phyloP scores from a whole-genome alignment of 1,139 yeast genomes.

The Eremothecium sinecaudum region DNA sequence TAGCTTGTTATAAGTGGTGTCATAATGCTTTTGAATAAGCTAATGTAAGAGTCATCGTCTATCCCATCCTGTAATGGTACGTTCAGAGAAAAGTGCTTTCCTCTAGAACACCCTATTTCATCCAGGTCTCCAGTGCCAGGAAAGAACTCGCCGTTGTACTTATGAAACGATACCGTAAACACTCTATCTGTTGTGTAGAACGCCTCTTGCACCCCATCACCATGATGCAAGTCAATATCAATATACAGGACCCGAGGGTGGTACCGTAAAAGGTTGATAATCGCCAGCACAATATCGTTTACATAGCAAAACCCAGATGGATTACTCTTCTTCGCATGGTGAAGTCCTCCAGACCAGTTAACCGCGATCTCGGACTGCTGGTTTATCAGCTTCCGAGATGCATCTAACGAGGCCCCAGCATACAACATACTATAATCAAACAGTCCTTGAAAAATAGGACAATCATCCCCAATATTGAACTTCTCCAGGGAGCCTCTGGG shows the following conservation, averaged over 20 bases:
- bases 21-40: constrained; percentile 70
- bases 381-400: constrained; percentile 70
- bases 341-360: constrained; percentile 95
- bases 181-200: constrained; percentile 92
- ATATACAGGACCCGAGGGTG: constrained; percentile 89
- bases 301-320: constrained; percentile 95
- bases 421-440: constrained; percentile 80
- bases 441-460: constrained; percentile 94
- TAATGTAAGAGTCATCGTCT: constrained; percentile 81
- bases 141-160: constrained; percentile 89
- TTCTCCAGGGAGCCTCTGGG: constrained; percentile 50
- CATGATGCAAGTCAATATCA: constrained; percentile 94
- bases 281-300: constrained; percentile 87
- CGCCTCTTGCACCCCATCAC: constrained; percentile 98
- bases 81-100: constrained; percentile 77
- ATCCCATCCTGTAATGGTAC: constrained; percentile 95
- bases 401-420: constrained; percentile 91
- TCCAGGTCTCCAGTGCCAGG: constrained; percentile 92
- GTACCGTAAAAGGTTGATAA: constrained; percentile 68
- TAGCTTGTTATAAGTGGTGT: constrained; percentile 76
- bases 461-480: constrained; percentile 93
- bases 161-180: constrained; percentile 91
- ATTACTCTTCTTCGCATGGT: constrained; percentile 90
- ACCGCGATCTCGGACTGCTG: constrained; percentile 92
- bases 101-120: constrained; percentile 80